Conservation (phyloP, 2,329 filamentous ascomycete genomes). For the Alternaria arbusti region DNA sequence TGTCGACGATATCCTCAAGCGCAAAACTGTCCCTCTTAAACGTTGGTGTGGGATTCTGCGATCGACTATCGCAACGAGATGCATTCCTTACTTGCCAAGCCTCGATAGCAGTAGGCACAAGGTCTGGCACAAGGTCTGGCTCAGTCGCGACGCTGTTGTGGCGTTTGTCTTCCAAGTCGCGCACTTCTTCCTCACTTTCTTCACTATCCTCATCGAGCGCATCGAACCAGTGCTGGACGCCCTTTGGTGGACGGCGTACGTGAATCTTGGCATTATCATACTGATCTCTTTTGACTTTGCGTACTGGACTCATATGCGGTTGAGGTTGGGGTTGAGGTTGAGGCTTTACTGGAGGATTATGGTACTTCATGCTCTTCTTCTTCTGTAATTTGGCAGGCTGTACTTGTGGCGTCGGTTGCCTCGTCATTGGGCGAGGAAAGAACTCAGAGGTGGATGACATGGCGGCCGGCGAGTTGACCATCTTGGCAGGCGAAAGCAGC, state of each 20-base stretch:
- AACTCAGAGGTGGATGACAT: conserved; percentile 49
- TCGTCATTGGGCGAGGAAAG: conserved; percentile 42
- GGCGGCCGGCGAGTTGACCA: conserved; percentile 50
- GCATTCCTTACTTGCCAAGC: conserved; percentile 14
- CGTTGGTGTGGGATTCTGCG: conserved; percentile 17
- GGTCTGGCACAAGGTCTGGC: conserved; percentile 12
- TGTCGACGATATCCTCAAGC: conserved; percentile 29
- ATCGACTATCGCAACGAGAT: conserved; percentile 13
- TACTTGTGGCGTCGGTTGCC: conserved; percentile 37
- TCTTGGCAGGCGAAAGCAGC: conserved; percentile 48
- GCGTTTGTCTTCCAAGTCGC: background rate
- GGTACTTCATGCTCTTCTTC: conserved; percentile 25
- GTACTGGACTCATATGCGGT: conserved; percentile 28
- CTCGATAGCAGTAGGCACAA: conserved; percentile 26
- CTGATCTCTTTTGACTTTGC: conserved; percentile 44
- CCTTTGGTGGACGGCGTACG: conserved; percentile 55
- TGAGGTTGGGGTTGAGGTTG: conserved; percentile 2
- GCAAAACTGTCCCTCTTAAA: conserved; percentile 29
- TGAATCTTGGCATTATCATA: conserved; percentile 57
- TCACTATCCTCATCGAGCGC: conserved; percentile 52
- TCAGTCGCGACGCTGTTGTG: background rate
- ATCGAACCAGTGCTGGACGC: conserved; percentile 60
- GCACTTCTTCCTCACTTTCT: conserved; percentile 28
- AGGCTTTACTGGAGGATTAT: conserved; percentile 16
- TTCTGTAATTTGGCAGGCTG: conserved; percentile 29